Conservation (phyloP, 129 eudicot species). For the Apium graveolens region DNA sequence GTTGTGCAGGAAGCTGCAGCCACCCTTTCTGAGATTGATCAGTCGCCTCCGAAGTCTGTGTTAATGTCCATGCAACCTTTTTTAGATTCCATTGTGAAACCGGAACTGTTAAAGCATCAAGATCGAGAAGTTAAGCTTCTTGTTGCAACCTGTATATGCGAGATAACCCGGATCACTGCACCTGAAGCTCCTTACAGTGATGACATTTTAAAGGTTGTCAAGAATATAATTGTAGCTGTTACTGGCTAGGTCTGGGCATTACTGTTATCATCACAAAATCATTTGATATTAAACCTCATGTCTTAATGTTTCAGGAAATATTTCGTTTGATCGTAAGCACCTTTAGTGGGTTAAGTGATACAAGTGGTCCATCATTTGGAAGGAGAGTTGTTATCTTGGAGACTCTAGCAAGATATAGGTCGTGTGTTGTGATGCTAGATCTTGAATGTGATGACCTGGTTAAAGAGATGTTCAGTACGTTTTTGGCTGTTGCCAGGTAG, state of each 20-base stretch:
- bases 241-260: constrained; percentile 6
- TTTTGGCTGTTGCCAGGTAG: constrained; percentile 75
- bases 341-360: constrained; percentile 70
- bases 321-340: constrained; percentile 79
- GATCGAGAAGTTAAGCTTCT: constrained; percentile 78
- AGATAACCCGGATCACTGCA: constrained; percentile 90
- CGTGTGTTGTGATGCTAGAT: constrained; percentile 95
- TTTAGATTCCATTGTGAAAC: constrained; percentile 58
- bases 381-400: constrained; percentile 79
- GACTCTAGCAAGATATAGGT: constrained; percentile 86
- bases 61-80: constrained; percentile 80
- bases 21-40: constrained; percentile 71
- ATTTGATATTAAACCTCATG: constrained; percentile 15
- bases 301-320: constrained; percentile 51
- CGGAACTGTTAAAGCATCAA: constrained; percentile 77
- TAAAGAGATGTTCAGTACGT: constrained; percentile 67
- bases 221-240: constrained; percentile 2
- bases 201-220: constrained; percentile 61
- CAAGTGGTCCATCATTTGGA: constrained; percentile 65
- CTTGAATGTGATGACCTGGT: constrained; percentile 96
- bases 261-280: background rate
- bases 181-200: constrained; percentile 96
- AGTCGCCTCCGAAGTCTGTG: constrained; percentile 59
- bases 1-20: constrained; percentile 72
- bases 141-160: constrained; percentile 91